These are phyloP conservation scores for Colletotrichum lindemuthianum DNA, from an alignment of 2,329 filamentous ascomycete genomes.

Conservation along the genomic window DNA sequence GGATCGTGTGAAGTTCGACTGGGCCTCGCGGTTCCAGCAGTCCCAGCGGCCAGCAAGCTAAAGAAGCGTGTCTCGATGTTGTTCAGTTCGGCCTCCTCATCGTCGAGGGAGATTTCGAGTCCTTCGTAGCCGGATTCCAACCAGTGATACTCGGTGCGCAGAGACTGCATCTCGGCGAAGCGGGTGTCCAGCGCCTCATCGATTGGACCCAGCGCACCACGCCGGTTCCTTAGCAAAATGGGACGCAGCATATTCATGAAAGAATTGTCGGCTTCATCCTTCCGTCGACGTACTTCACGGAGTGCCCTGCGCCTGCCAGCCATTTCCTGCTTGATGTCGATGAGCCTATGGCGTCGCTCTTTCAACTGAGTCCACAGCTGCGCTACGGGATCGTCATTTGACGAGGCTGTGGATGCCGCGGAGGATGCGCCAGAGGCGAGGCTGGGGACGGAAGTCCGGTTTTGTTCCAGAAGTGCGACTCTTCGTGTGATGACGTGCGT, in stretches of 20 bases:
- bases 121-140: slow-evolving; percentile 50
- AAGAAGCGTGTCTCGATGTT: slow-evolving; percentile 52
- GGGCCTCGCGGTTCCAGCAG: background rate
- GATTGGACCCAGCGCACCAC: slow-evolving; percentile 36
- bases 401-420: slow-evolving; percentile 8
- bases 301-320: slow-evolving; percentile 45
- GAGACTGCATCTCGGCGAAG: slow-evolving; percentile 48
- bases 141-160: slow-evolving; percentile 50
- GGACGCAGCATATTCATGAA: slow-evolving; percentile 53
- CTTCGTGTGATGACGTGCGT: slow-evolving; percentile 47
- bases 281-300: slow-evolving; percentile 44
- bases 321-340: slow-evolving; percentile 46
- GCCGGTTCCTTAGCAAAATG: slow-evolving; percentile 44
- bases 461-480: slow-evolving; percentile 46
- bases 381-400: slow-evolving; percentile 44
- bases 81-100: slow-evolving; percentile 48
- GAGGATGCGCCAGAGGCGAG: slow-evolving; percentile 26
- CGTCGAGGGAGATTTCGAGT: slow-evolving; percentile 47
- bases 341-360: slow-evolving; percentile 43
- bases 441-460: slow-evolving; percentile 37
- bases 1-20: slow-evolving; percentile 3
- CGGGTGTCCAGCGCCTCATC: slow-evolving; percentile 42
- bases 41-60: slow-evolving; percentile 44
- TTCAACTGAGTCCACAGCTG: slow-evolving; percentile 49
- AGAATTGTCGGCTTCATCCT: slow-evolving; percentile 50